Base-by-base conservation (phyloP, 2,329 filamentous ascomycete species). In the Teratosphaeriaceae sp. region DNA sequence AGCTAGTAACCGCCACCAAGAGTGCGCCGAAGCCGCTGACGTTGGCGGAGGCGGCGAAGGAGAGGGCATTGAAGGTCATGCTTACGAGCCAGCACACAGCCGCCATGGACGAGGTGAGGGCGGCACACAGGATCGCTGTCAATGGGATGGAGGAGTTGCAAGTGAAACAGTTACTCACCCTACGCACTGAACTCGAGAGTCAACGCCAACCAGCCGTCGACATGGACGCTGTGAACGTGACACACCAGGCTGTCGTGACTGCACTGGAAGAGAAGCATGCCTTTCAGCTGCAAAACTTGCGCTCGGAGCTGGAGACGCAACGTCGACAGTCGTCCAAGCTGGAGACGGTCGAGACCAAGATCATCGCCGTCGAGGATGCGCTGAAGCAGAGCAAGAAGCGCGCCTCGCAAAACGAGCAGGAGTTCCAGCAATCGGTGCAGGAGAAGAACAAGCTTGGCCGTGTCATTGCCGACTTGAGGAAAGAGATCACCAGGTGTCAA, bases 401-500 rank as follows among this genome's bases (percentile, higher is more conserved):
- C 16, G 59, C 58, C 12, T 48, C 53, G 12, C 43, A 51, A 40
- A 58, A 55, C 34, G 59, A 61, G 38, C 49, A 59, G 45, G 53
- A 58, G 43, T 42, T 61, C 15, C 51, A 55, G 42, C 49, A 58
- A 38, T 50, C 53, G 37, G 44, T 62, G 18, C 46, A 55, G 37
- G 48, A 58, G 42, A 59, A 61, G 42, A 54, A 57, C 8, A 48
- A 53, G 21, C 45, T 64, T 16, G 56, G 51, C 7, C 43, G 46
- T 33, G 57, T 62, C 3, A 58, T 64, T 20, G 47, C 54, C 18
- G 60, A 64, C 24, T 45, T 64, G 33, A 52, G 53, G 44, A 43
- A 56, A 29, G 61, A 64, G 49, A 64, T 64, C 33, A 57, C 61
- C 31, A 48, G 54, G n/a, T 60, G 56, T 35, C 57, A 64, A 45